These are phyloP conservation scores for Glaciozyma antarctica DNA, from an alignment of 768 basidiomycete species.

Conservation along the genomic window DNA sequence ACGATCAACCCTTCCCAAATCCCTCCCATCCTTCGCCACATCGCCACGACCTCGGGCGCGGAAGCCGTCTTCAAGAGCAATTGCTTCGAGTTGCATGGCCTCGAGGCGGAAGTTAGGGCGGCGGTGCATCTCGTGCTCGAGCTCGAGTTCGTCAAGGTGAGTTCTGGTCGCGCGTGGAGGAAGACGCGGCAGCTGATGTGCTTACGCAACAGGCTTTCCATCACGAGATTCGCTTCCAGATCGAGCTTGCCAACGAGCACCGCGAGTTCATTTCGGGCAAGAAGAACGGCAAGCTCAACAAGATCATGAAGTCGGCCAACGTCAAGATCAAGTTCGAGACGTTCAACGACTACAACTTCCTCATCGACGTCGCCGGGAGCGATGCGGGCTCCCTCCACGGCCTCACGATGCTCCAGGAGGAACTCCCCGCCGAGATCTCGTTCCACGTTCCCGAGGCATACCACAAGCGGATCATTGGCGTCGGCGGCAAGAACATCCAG, in stretches of 20 bases:
- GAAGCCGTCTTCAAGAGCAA: slow-evolving; percentile 95
- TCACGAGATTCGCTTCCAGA: slow-evolving; percentile 95
- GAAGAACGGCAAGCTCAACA: slow-evolving; percentile 99
- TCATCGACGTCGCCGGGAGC: slow-evolving; percentile 32
- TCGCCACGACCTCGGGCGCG: slow-evolving; percentile 75
- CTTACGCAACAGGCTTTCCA: slow-evolving; percentile 62
- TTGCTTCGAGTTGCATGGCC: slow-evolving; percentile 93
- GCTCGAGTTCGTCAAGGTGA: slow-evolving; percentile 79
- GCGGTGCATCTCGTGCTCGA: slow-evolving; percentile 81
- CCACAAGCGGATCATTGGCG: slow-evolving; percentile 98
- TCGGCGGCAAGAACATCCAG: slow-evolving; percentile 94
- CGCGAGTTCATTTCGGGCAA: slow-evolving; percentile 98
- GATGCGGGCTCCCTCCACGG: slow-evolving; percentile 65
- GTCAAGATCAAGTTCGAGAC: slow-evolving; percentile 99
- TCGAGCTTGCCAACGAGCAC: slow-evolving; percentile 94
- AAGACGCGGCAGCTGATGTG: background rate
- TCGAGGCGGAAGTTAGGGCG: slow-evolving; percentile 78
- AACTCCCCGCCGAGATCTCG: slow-evolving; percentile 94
- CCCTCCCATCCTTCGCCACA: slow-evolving; percentile 71
- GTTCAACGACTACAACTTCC: slow-evolving; percentile 56
- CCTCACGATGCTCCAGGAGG: slow-evolving; percentile 81
- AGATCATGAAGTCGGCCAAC: slow-evolving; percentile 94
- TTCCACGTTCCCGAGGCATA: slow-evolving; percentile 98
- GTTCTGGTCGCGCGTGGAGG: slow-evolving; percentile 19
- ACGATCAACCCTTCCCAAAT: slow-evolving; percentile 74